Percentiles rank a stretch among this genome's conserved stretches.
Evolutionary conservation across 148 eudicot species (phyloP).

Genomic region (Spergularia marina): DNA sequence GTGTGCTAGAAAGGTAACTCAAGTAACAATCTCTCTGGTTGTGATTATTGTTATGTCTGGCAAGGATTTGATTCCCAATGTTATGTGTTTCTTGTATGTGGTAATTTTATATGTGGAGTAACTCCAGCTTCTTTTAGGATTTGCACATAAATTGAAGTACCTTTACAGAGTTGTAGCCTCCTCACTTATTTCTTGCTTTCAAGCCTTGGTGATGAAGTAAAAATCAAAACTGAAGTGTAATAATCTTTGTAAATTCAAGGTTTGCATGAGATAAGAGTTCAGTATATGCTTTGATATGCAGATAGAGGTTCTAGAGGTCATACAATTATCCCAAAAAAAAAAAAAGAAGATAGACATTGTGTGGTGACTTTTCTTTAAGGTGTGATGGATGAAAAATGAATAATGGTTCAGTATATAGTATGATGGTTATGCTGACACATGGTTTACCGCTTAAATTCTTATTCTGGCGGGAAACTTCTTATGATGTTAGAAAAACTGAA

Average conservation of each 20-base stretch:
- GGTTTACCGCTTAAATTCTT: too few species aligned
- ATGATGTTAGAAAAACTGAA: too few species aligned
- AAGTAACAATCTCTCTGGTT: background rate
- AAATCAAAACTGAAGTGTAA: background rate
- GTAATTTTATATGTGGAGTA: too few species aligned
- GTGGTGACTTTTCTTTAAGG: too few species aligned
- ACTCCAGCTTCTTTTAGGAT: background rate
- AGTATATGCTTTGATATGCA: background rate
- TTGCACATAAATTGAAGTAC: background rate
- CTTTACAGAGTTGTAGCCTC: background rate
- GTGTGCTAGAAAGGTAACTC: slow-evolving; percentile 34
- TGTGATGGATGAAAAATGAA: too few species aligned
- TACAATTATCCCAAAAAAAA: too few species aligned
- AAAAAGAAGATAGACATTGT: too few species aligned
- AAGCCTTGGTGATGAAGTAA: background rate
- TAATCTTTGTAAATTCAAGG: background rate
- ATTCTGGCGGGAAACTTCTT: too few species aligned
- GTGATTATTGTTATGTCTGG: background rate
- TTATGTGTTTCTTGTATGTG: background rate
- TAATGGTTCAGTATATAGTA: too few species aligned
- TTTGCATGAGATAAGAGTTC: background rate
- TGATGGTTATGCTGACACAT: too few species aligned
- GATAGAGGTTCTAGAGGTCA: too few species aligned
- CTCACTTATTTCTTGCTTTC: background rate
- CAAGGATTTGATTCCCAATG: background rate